Conservation (phyloP, 2,329 filamentous ascomycete genomes). For the Dactylellina drechsleri region DNA sequence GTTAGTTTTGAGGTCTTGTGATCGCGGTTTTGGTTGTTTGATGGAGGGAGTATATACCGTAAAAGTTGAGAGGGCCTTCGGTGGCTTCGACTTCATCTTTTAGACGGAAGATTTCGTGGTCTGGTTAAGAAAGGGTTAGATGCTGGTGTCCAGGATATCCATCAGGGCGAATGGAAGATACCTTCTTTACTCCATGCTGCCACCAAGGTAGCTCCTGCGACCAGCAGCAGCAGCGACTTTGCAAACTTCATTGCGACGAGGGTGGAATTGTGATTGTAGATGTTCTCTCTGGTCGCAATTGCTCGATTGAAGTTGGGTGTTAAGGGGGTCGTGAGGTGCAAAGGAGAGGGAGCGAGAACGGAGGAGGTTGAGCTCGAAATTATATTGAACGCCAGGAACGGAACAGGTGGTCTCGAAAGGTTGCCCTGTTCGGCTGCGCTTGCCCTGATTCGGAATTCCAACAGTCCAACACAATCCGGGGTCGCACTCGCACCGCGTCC, state of each 20-base stretch:
- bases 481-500: no score
- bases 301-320: background rate
- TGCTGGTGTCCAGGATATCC: conserved; percentile 11
- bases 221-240: conserved; percentile 73
- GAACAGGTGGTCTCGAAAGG: conserved; percentile 42
- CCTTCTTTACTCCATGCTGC: conserved; percentile 89
- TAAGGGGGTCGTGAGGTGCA: background rate
- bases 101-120: conserved; percentile 97
- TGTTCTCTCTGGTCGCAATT: background rate
- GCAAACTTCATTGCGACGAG: conserved; percentile 45
- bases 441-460: conserved; percentile 14
- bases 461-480: conserved; percentile 10
- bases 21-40: background rate
- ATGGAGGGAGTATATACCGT: conserved; percentile 65
- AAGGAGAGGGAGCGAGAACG: background rate
- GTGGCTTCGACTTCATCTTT: conserved; percentile 82
- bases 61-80: conserved; percentile 87
- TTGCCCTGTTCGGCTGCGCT: background rate
- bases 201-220: conserved; percentile 73
- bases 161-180: background rate
- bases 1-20: conserved; percentile 4
- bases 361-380: no score
- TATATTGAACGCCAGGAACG: background rate
- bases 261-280: background rate
- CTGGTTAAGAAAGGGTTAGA: conserved; percentile 64